A percentile compares a stretch with the other conserved stretches of the same genome.
These are phyloP conservation scores for Suillus hirtellus DNA, from an alignment of 768 basidiomycete species.

Conservation along the genomic window DNA sequence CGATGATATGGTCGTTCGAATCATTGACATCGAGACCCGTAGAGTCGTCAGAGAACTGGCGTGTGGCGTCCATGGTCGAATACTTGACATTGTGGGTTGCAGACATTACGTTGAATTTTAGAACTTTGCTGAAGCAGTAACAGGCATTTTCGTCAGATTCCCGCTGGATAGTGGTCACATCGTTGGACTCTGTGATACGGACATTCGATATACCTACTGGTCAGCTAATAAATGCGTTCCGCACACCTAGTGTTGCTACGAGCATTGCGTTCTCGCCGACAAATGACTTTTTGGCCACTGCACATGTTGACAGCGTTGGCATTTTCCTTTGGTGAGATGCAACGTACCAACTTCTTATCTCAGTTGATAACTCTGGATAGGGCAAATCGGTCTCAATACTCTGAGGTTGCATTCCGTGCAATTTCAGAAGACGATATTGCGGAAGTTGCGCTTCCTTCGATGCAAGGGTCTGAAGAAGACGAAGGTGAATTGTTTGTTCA, in stretches of 20 bases:
- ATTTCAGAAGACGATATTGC: conserved; percentile 75
- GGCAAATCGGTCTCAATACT: conserved; percentile 95
- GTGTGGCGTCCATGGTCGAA: conserved; percentile 73
- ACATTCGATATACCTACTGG: conserved; percentile 97
- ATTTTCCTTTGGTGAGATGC: conserved; percentile 85
- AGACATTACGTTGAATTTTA: background rate
- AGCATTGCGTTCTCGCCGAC: conserved; percentile 92
- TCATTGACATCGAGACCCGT: conserved; percentile 90
- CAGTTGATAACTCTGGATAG: conserved; percentile 35
- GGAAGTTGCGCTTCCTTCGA: conserved; percentile 74
- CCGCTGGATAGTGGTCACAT: conserved; percentile 87
- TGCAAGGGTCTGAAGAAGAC: conserved; percentile 82
- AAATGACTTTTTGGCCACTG: conserved; percentile 92
- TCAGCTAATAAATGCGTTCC: conserved; percentile 88
- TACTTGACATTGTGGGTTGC: conserved; percentile 79
- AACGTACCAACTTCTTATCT: conserved; percentile 4
- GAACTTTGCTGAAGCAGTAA: conserved; percentile 10
- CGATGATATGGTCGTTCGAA: conserved; percentile 82
- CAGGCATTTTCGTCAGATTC: conserved; percentile 96
- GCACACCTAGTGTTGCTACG: conserved; percentile 83
- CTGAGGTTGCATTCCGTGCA: conserved; percentile 78
- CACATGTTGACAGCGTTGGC: conserved; percentile 93
- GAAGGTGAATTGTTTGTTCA: conserved; percentile 51
- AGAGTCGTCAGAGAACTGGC: conserved; percentile 86
- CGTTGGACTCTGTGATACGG: conserved; percentile 88